These are phyloP conservation scores for Purpureocillium takamizusanense DNA, from an alignment of 2,329 filamentous ascomycete genomes.

Conservation along the genomic window DNA sequence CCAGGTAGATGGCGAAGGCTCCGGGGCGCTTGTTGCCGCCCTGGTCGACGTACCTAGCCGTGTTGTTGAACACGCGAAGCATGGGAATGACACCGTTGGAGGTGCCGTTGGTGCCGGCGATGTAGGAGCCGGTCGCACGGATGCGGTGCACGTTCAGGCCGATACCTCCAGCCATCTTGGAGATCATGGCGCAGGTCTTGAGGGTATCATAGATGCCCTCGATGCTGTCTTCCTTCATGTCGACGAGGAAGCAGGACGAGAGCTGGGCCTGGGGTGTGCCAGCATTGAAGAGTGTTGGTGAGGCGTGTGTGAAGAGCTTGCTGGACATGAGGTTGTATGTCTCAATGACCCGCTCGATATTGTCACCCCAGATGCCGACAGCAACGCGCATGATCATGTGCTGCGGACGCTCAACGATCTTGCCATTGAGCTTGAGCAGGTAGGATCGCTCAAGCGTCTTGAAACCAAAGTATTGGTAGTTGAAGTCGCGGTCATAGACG, in stretches of 20 bases:
- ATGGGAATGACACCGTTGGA: slow-evolving; percentile 97
- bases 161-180: slow-evolving; percentile 97
- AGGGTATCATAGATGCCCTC: slow-evolving; percentile 98
- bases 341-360: slow-evolving; percentile 90
- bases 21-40: slow-evolving; percentile 98
- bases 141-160: slow-evolving; percentile 95
- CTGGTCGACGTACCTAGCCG: slow-evolving; percentile 95
- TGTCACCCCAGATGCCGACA: slow-evolving; percentile 90
- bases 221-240: slow-evolving; percentile 99
- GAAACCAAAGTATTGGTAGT: slow-evolving; percentile 99
- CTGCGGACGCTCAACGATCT: slow-evolving; percentile 93
- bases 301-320: slow-evolving; percentile 98
- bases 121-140: slow-evolving; percentile 94
- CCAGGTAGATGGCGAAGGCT: slow-evolving; percentile 96
- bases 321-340: slow-evolving; percentile 99
- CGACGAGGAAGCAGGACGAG: slow-evolving; percentile 96
- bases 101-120: slow-evolving; percentile 94
- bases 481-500: slow-evolving; percentile 98
- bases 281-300: slow-evolving; percentile 95
- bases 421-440: slow-evolving; percentile 87
- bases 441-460: slow-evolving; percentile 98
- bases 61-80: slow-evolving; percentile 99
- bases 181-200: slow-evolving; percentile 99
- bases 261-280: slow-evolving; percentile 91
- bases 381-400: slow-evolving; percentile 99